Evolutionary conservation across 2,329 filamentous ascomycete species (phyloP).

Genomic region (Diaporthe caulivora): DNA sequence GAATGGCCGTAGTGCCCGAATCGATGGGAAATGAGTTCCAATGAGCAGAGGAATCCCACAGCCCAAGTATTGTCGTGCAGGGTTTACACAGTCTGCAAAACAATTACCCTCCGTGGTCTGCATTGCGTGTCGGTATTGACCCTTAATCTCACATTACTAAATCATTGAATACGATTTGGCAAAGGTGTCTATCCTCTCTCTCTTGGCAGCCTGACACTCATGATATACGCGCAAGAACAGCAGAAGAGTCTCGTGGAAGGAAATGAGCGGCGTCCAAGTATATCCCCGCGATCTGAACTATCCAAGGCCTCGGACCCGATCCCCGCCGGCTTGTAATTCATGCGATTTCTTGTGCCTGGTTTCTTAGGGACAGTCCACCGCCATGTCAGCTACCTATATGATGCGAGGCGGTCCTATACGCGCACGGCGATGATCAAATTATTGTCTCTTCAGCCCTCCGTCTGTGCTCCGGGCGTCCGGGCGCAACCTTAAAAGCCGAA

Average conservation of each 20-base stretch:
- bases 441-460: background rate
- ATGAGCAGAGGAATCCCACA: background rate
- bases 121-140: background rate
- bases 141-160: background rate
- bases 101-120: background rate
- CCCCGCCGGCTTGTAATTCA: slow-evolving; percentile 18
- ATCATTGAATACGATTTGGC: background rate
- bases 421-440: background rate
- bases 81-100: background rate
- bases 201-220: background rate
- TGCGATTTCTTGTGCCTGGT: slow-evolving; percentile 12
- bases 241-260: background rate
- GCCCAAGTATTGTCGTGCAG: background rate
- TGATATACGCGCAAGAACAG: background rate
- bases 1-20: background rate
- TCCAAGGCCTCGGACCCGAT: background rate
- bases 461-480: background rate
- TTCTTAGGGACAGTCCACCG: background rate
- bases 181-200: background rate
- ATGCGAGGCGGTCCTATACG: background rate
- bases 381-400: background rate
- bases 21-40: background rate
- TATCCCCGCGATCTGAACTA: slow-evolving; percentile 11
- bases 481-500: background rate
- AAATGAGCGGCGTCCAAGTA: background rate